Conservation (phyloP, 768 basidiomycete species). For the Glaciozyma antarctica region DNA sequence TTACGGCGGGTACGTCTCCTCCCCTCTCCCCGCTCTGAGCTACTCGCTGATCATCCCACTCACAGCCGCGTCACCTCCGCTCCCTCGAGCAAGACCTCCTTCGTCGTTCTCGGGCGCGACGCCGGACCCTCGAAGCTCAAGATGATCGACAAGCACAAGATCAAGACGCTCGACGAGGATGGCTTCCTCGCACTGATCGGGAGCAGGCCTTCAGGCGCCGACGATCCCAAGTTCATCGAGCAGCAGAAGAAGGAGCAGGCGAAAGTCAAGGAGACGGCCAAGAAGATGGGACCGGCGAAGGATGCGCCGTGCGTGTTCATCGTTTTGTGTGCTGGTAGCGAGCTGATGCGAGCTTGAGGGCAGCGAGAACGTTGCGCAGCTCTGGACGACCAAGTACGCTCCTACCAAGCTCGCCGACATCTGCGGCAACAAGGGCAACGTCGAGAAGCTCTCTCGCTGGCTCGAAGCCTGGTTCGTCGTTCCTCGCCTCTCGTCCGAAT, state of each 20-base stretch:
- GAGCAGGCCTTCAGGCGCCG: slow-evolving; percentile 52
- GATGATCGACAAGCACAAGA: slow-evolving; percentile 68
- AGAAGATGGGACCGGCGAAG: slow-evolving; percentile 53
- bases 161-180: slow-evolving; percentile 74
- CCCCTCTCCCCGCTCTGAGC: not conserved
- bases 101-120: slow-evolving; percentile 74
- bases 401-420: slow-evolving; percentile 78
- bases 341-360: slow-evolving; percentile 3
- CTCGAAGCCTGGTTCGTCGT: slow-evolving; percentile 66
- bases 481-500: slow-evolving; percentile 1
- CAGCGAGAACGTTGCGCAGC: slow-evolving; percentile 44
- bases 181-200: slow-evolving; percentile 73
- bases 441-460: slow-evolving; percentile 84
- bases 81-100: slow-evolving; percentile 82
- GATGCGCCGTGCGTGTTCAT: slow-evolving; percentile 26
- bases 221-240: slow-evolving; percentile 73
- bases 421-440: slow-evolving; percentile 85
- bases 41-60: slow-evolving; percentile 9
- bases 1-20: slow-evolving; percentile 65
- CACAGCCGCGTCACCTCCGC: slow-evolving; percentile 71
- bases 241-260: slow-evolving; percentile 71
- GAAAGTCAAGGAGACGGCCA: slow-evolving; percentile 61
- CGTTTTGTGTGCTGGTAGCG: not conserved
- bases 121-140: slow-evolving; percentile 84
- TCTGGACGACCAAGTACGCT: slow-evolving; percentile 95